phyloP scores from a whole-genome alignment of 306 rosid genomes.

The Cicer chorassanicum region DNA sequence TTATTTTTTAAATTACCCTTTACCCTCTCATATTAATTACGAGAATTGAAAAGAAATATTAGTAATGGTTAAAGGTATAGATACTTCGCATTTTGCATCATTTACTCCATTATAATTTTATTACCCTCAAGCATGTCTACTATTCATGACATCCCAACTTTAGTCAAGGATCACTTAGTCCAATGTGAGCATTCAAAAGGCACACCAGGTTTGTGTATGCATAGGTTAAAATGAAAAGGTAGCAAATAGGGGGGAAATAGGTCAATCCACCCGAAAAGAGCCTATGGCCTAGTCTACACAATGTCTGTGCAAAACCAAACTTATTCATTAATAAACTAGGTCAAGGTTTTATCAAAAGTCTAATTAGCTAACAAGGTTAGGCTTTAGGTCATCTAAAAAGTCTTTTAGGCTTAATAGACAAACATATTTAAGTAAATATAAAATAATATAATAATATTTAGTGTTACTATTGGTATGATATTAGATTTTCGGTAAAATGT shows the following conservation, averaged over 20 bases:
- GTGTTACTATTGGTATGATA: no score
- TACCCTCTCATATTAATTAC: background rate
- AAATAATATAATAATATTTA: no score
- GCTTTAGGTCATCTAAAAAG: no score
- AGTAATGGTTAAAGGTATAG: background rate
- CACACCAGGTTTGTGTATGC: background rate
- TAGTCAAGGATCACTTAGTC: background rate
- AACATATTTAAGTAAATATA: no score
- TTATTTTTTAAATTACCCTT: background rate
- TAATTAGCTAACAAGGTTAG: background rate
- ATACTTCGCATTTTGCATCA: background rate
- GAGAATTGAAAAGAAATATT: background rate
- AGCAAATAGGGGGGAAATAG: background rate
- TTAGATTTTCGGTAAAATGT: background rate
- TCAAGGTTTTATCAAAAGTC: background rate
- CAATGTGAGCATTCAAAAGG: conserved; percentile 15
- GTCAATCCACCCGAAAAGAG: background rate
- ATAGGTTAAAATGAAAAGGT: conserved; percentile 17
- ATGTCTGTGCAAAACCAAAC: background rate
- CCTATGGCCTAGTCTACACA: background rate
- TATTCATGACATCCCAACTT: conserved; percentile 9
- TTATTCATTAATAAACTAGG: background rate
- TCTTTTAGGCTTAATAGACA: no score
- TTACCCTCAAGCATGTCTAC: background rate
- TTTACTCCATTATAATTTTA: background rate